These are phyloP conservation scores for Boletus mariae DNA, from an alignment of 1,284 basidiomycete genomes.

Conservation along the genomic window DNA sequence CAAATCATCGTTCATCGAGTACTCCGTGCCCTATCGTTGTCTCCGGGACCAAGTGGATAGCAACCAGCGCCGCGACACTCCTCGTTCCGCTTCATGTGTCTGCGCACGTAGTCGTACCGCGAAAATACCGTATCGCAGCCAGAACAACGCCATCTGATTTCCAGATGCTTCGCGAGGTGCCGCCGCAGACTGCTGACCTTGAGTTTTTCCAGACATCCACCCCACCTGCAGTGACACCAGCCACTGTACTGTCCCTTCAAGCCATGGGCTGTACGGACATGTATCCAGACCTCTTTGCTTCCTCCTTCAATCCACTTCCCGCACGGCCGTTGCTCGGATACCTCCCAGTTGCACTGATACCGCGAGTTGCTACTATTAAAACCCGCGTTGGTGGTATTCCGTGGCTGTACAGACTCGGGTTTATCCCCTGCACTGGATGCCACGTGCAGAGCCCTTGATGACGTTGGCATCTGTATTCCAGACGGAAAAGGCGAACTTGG, in stretches of 20 bases:
- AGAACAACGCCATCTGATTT: conserved; percentile 17
- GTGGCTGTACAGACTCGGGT: not conserved
- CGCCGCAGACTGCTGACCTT: conserved; percentile 15
- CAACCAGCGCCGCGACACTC: conserved; percentile 6
- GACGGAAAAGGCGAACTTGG: not conserved
- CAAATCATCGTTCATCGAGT: not conserved
- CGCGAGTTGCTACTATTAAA: not conserved
- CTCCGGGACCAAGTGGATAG: not conserved
- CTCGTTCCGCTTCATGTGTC: conserved; percentile 11
- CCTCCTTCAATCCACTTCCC: conserved; percentile 11
- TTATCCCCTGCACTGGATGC: not conserved
- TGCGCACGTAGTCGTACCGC: conserved; percentile 9
- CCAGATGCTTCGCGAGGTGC: conserved; percentile 12
- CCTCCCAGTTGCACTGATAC: conserved; percentile 11
- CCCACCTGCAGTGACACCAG: conserved; percentile 9
- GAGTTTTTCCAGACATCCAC: conserved; percentile 11
- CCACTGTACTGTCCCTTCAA: conserved; percentile 10
- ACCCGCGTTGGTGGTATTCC: no score
- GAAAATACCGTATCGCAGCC: conserved; percentile 9
- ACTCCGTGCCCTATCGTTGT: not conserved
- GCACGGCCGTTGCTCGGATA: not conserved
- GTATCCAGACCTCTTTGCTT: conserved; percentile 13
- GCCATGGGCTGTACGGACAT: conserved; percentile 11
- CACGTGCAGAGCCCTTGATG: not conserved
- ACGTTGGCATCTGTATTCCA: not conserved